These are phyloP conservation scores for Hypoxylon sp. DNA, from an alignment of 2,329 filamentous ascomycete species.

Conservation along the genomic window DNA sequence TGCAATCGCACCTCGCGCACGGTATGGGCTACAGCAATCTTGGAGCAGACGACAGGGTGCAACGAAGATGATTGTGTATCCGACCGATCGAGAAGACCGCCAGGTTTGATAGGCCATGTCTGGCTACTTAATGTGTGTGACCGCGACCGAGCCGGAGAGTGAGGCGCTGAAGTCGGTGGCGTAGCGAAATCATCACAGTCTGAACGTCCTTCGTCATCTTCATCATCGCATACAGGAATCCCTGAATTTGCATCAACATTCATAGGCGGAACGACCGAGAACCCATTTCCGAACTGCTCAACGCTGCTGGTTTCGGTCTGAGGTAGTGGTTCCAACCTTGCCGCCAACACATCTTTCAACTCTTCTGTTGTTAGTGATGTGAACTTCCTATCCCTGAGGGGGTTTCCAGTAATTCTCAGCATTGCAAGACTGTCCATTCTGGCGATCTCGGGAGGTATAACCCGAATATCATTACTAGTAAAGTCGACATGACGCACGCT, in stretches of 20 bases:
- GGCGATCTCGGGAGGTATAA: conserved; percentile 82
- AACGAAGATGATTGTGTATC: conserved; percentile 74
- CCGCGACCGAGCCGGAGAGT: conserved; percentile 65
- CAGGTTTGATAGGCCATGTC: conserved; percentile 69
- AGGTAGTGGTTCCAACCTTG: conserved; percentile 73
- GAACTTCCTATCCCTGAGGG: conserved; percentile 89
- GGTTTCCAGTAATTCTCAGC: conserved; percentile 89
- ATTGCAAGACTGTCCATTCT: conserved; percentile 83
- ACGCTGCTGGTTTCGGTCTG: conserved; percentile 42
- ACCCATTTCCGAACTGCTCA: conserved; percentile 49
- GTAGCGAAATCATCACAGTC: conserved; percentile 72
- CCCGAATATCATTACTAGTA: conserved; percentile 84
- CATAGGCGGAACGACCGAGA: conserved; percentile 18
- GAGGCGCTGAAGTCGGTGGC: conserved; percentile 68
- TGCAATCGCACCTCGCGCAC: conserved; percentile 77
- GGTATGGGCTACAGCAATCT: conserved; percentile 66
- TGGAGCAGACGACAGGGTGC: conserved; percentile 70
- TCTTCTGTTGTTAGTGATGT: conserved; percentile 84
- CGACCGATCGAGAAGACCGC: conserved; percentile 79
- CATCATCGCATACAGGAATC: conserved; percentile 51
- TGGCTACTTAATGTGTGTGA: conserved; percentile 65
- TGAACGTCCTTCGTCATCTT: conserved; percentile 61
- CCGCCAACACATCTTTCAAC: conserved; percentile 80
- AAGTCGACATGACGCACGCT: conserved; percentile 85
- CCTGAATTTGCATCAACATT: conserved; percentile 6